phyloP scores from a whole-genome alignment of 2,329 filamentous ascomycete genomes.

The Westerdykella aurantiaca region DNA sequence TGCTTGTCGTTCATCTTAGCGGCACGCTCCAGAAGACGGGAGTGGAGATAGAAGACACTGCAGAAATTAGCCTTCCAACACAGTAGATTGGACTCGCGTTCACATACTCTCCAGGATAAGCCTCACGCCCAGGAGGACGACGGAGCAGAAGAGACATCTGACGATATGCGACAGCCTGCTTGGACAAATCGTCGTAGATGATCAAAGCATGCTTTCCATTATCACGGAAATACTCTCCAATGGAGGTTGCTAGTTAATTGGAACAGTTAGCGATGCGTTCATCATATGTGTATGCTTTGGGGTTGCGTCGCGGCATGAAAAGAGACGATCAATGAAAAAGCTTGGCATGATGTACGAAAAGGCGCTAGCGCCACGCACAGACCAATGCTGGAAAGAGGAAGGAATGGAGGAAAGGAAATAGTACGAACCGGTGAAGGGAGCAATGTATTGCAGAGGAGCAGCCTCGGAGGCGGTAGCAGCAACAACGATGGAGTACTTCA shows the following conservation, averaged over 20 bases:
- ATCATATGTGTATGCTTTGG: too few relatives aligned
- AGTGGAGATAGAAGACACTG: constrained; percentile 95
- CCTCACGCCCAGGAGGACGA: constrained; percentile 97
- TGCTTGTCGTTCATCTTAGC: constrained; percentile 98
- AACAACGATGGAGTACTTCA: constrained; percentile 95
- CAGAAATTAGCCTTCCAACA: constrained; percentile 22
- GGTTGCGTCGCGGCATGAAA: too few relatives aligned
- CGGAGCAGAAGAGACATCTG: constrained; percentile 98
- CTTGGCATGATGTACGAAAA: too few relatives aligned
- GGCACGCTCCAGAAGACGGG: constrained; percentile 96
- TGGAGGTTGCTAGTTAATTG: background rate
- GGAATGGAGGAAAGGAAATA: background rate
- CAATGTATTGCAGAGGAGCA: constrained; percentile 77
- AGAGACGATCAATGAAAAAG: too few relatives aligned
- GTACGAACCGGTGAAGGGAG: constrained; percentile 4
- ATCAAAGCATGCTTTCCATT: constrained; percentile 83
- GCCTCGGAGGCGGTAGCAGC: constrained; percentile 97
- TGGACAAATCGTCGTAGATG: constrained; percentile 91
- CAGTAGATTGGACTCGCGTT: constrained; percentile 2
- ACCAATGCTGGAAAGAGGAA: too few relatives aligned
- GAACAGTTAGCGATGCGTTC: too few relatives aligned
- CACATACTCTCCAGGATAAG: constrained; percentile 83
- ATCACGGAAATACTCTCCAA: constrained; percentile 68
- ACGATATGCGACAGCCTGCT: constrained; percentile 97
- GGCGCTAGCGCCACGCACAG: too few relatives aligned